Conservation (phyloP, 2,329 filamentous ascomycete species). For the Pseudopithomyces maydicus region DNA sequence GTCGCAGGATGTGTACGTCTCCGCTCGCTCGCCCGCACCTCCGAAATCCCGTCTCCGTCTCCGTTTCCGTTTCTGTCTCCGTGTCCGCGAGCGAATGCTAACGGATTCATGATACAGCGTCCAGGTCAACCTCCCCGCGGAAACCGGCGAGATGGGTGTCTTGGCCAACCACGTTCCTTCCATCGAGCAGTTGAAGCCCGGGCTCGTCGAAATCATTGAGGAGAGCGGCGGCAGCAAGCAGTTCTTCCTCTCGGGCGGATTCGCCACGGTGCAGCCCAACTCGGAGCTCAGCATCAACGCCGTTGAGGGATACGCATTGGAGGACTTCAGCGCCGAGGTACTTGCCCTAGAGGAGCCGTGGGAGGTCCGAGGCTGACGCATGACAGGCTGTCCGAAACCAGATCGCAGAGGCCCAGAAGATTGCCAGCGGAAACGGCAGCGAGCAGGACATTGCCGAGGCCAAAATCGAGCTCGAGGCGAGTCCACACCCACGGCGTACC, state of each 20-base stretch:
- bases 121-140: slow-evolving; percentile 98
- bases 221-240: slow-evolving; percentile 90
- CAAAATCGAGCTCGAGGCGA: slow-evolving; percentile 98
- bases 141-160: slow-evolving; percentile 99
- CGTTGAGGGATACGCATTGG: slow-evolving; percentile 90
- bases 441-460: slow-evolving; percentile 98
- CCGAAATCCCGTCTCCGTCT: slow-evolving; percentile 18
- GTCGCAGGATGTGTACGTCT: slow-evolving; percentile 70
- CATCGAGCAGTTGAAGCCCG: slow-evolving; percentile 98
- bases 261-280: slow-evolving; percentile 95
- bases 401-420: slow-evolving; percentile 94
- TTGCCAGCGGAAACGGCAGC: slow-evolving; percentile 85
- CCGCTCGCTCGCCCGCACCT: slow-evolving; percentile 32
- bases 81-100: slow-evolving; percentile 34
- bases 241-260: slow-evolving; percentile 98
- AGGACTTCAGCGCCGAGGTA: slow-evolving; percentile 92
- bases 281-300: slow-evolving; percentile 97
- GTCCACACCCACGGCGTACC: slow-evolving; percentile 23
- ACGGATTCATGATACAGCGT: slow-evolving; percentile 62
- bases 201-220: slow-evolving; percentile 92
- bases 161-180: slow-evolving; percentile 98
- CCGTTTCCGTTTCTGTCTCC: too few species aligned
- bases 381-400: slow-evolving; percentile 77
- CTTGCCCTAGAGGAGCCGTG: background rate
- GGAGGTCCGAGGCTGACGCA: slow-evolving; percentile 18